A percentile compares a stretch with the other conserved stretches of the same genome.
Evolutionary conservation across 805 yeast species (phyloP).

Genomic region (Alloascoidea africana): DNA sequence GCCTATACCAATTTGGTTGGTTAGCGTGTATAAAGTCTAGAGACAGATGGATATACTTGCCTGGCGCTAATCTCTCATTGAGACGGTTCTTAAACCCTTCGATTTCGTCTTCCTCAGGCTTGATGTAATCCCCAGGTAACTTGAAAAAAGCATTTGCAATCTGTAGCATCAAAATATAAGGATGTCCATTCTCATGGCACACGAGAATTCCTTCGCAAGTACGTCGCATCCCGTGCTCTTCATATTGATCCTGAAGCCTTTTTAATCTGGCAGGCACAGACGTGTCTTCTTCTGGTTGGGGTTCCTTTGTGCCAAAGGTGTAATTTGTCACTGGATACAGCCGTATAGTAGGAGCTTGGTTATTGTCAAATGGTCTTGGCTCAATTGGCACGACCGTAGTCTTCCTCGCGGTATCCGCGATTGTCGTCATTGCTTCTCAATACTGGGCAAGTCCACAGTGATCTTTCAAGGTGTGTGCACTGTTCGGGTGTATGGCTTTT

Average conservation of each 20-base stretch:
- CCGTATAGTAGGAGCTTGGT: slow-evolving; percentile 13
- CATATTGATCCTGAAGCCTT: slow-evolving; percentile 15
- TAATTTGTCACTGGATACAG: slow-evolving; percentile 18
- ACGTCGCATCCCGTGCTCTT: slow-evolving; percentile 15
- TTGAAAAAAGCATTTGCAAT: slow-evolving; percentile 18
- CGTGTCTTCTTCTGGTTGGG: slow-evolving; percentile 16
- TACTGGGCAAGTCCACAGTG: too few species aligned
- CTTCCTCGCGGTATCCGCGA: slow-evolving; percentile 10
- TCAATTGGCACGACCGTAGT: slow-evolving; percentile 9
- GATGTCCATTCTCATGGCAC: slow-evolving; percentile 19
- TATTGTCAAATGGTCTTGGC: slow-evolving; percentile 8
- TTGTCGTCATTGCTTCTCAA: slow-evolving; percentile 5
- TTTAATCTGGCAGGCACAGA: slow-evolving; percentile 14
- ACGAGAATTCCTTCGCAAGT: slow-evolving; percentile 16
- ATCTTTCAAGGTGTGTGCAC: too few species aligned
- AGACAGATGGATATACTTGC: too few species aligned
- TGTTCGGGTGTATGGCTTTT: too few species aligned
- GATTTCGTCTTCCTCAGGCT: slow-evolving; percentile 13
- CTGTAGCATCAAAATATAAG: slow-evolving; percentile 16
- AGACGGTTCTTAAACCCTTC: slow-evolving; percentile 12
- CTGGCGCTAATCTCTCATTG: slow-evolving; percentile 11
- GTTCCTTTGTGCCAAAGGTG: slow-evolving; percentile 15
- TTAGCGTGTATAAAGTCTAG: too few species aligned
- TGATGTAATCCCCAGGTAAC: slow-evolving; percentile 15
- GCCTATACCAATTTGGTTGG: background rate